Conservation (phyloP, 352 stramenopile species). For the Globisporangium spinosum region DNA sequence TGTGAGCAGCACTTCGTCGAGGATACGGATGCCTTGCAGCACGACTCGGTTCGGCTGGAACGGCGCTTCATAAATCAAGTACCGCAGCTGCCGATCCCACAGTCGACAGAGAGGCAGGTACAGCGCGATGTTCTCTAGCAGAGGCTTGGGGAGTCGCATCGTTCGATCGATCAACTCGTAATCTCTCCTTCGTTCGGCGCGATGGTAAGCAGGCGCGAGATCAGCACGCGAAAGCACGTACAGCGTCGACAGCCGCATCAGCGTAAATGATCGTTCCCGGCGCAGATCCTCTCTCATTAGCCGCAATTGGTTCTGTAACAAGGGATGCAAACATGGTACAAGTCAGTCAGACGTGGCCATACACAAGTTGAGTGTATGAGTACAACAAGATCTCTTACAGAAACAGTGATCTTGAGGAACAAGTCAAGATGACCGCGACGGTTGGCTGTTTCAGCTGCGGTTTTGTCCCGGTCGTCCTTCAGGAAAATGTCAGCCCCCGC, state of each 20-base stretch:
- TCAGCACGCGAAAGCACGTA: conserved; percentile 57
- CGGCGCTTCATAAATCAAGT: conserved; percentile 70
- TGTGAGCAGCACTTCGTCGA: conserved; percentile 80
- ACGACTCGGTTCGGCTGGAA: conserved; percentile 77
- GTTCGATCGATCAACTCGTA: conserved; percentile 62
- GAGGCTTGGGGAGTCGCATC: conserved; percentile 67
- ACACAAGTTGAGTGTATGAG: background rate
- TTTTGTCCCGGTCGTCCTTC: conserved; percentile 87
- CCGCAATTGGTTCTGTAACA: conserved; percentile 63
- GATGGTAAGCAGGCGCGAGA: conserved; percentile 37
- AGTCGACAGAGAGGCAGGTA: conserved; percentile 72
- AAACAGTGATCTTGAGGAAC: conserved; percentile 83
- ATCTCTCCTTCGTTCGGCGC: conserved; percentile 39
- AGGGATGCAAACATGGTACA: background rate
- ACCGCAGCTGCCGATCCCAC: conserved; percentile 78
- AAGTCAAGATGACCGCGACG: conserved; percentile 78
- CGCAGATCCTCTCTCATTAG: conserved; percentile 76
- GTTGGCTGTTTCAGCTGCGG: conserved; percentile 75
- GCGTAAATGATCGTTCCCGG: conserved; percentile 56
- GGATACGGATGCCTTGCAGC: conserved; percentile 70
- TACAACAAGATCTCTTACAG: conserved; percentile 25
- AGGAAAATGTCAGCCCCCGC: conserved; percentile 84
- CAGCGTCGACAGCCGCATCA: conserved; percentile 74
- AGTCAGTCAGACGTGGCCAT: conserved; percentile 2
- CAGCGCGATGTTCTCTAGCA: conserved; percentile 74